Evolutionary conservation across 495 filamentous ascomycete genomes (phyloP).

Genomic region (Aspergillus coremiiformis): DNA sequence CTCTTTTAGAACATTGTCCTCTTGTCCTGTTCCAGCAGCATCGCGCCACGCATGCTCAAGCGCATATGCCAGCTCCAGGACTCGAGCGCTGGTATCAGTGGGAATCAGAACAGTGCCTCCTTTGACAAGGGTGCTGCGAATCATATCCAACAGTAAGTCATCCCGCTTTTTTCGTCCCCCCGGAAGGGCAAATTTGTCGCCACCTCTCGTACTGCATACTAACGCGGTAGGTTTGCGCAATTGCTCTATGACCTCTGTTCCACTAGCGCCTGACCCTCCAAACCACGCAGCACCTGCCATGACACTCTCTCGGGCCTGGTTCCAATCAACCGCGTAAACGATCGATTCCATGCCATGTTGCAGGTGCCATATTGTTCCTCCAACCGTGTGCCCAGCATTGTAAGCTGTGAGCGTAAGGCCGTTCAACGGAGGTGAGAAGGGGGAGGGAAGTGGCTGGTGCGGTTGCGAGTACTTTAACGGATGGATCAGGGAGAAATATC

Average conservation of each 20-base stretch:
- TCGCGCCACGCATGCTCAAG: slow-evolving; percentile 87
- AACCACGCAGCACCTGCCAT: slow-evolving; percentile 91
- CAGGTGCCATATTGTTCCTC: slow-evolving; percentile 98
- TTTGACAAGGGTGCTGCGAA: slow-evolving; percentile 64
- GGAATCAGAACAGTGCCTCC: slow-evolving; percentile 94
- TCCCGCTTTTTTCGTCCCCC: slow-evolving; percentile 74
- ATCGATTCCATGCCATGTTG: slow-evolving; percentile 96
- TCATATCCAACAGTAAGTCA: slow-evolving; percentile 72
- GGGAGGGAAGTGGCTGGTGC: slow-evolving; percentile 76
- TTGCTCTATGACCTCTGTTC: slow-evolving; percentile 86
- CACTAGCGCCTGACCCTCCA: slow-evolving; percentile 68
- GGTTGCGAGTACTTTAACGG: slow-evolving; percentile 95
- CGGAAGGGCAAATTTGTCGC: slow-evolving; percentile 59
- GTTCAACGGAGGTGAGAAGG: slow-evolving; percentile 79
- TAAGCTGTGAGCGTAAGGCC: slow-evolving; percentile 96
- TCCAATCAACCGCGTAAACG: slow-evolving; percentile 97
- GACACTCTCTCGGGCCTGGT: slow-evolving; percentile 88
- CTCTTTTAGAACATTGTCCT: slow-evolving; percentile 51
- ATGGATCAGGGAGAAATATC: slow-evolving; percentile 88
- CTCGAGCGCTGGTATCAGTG: slow-evolving; percentile 86
- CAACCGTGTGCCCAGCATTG: slow-evolving; percentile 90
- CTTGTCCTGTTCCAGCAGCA: slow-evolving; percentile 42
- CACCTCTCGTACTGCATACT: slow-evolving; percentile 80
- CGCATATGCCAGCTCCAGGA: slow-evolving; percentile 87
- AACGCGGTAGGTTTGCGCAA: slow-evolving; percentile 87